Evolutionary conservation across 192 early-diverging fungal genomes (phyloP).

Genomic region (Backusella sp.): DNA sequence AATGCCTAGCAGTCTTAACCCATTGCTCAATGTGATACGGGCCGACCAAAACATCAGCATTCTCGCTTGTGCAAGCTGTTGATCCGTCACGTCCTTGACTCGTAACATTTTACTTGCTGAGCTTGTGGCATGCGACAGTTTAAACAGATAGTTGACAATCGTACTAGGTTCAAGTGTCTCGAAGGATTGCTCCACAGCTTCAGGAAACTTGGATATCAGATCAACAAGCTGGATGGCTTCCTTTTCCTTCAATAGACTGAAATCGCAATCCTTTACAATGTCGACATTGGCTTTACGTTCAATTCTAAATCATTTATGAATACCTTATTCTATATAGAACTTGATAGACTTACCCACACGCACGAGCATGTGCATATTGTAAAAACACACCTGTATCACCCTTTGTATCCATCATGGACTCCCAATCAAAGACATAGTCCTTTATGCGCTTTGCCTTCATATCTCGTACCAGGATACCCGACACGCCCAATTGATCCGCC

Average conservation of each 20-base stretch:
- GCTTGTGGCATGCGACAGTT: constrained; percentile 71
- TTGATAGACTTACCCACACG: constrained; percentile 62
- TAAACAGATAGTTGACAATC: constrained; percentile 76
- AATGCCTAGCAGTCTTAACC: constrained; percentile 72
- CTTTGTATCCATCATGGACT: constrained; percentile 83
- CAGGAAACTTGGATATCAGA: constrained; percentile 78
- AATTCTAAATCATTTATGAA: constrained; percentile 39
- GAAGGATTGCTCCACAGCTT: constrained; percentile 59
- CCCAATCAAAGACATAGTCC: constrained; percentile 90
- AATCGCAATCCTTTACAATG: constrained; percentile 49
- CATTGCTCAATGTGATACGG: constrained; percentile 77
- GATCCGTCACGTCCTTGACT: constrained; percentile 58
- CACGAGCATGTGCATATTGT: constrained; percentile 92
- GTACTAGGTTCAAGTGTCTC: constrained; percentile 73
- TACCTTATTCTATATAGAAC: not conserved
- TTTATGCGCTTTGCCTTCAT: constrained; percentile 82
- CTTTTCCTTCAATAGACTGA: constrained; percentile 67
- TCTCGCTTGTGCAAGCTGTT: constrained; percentile 72
- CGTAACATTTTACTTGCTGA: constrained; percentile 63
- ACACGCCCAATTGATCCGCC: constrained; percentile 82
- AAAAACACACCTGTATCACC: constrained; percentile 97
- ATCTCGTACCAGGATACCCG: constrained; percentile 88
- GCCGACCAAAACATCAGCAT: constrained; percentile 77
- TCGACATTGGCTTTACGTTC: constrained; percentile 63
- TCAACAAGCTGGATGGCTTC: constrained; percentile 68